Evolutionary conservation across 2,329 filamentous ascomycete species (phyloP), one percentile per base, ranked within the genome.

Genomic region (Ceratocystis destructans): DNA sequence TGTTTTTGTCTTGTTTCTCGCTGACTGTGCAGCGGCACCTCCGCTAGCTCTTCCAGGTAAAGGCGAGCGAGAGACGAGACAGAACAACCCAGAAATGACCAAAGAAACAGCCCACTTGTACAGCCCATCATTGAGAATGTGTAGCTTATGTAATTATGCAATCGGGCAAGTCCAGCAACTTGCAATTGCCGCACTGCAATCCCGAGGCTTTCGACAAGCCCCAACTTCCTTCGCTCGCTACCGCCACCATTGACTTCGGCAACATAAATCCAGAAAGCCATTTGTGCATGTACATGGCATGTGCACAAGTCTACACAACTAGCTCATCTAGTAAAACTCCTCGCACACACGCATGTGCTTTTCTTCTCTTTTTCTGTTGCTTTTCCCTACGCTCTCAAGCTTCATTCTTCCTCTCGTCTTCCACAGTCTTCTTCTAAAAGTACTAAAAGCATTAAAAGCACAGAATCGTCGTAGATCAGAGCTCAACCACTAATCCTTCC

Each of bases 381-480:
- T 22, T 31, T n/a, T 22, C 28, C 31, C 25, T 28, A 7, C 4
- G 22, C 28, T 57, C 28, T 22, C 28, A 57, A 5, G 15, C 22
- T 50, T 15, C 17, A 3, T 57, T 57, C 53, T 57, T 37, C 53
- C 33, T n/a, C 55, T 59, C 22, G 8, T 59, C 31, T 59, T 59
- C 55, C 28, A 59, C 12, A 59, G 28, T 37, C 55, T 59, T 41
- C 55, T 37, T 59, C 55, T 20, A 37, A 7, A 53, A 4, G 37
- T 12, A 41, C 37, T 12, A 41, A 41, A 41, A 41, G 37, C 37
- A 41, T 15, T 4, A 28, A 31, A 59, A 6, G 28, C 55, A 59
- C 55, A 37, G 55, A 59, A 59, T 59, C 55, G 22, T 10, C 22
- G 28, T 31, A 59, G 28, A 59, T 59, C 55, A 59, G 28, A 59